Evolutionary conservation across 495 filamentous ascomycete species (phyloP), one percentile per base, ranked within the genome.

Genomic region (Daldinia loculata): DNA sequence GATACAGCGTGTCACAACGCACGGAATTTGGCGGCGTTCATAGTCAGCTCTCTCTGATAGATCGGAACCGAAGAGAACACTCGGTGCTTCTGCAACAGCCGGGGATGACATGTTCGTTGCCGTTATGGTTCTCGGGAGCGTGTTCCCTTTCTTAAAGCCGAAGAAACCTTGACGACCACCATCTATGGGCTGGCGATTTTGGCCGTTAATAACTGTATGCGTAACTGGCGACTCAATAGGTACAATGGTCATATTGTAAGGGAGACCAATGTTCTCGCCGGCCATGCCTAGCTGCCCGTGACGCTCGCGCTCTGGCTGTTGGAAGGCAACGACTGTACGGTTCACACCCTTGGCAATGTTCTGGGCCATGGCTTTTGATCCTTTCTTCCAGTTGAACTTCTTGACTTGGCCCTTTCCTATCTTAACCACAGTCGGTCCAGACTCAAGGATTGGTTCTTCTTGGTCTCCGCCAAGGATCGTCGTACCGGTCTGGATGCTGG

Each of bases 381-480:
- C 94, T 79, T 96, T 97, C 86, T 97, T 97, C 95, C 95, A 98
- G 80, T 95, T 96, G 82, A 97, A 97, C 77, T 97, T 97, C 82
- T 93, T 97, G 32, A 90, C 88, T 77, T 97, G 92, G 56, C 91
- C 92, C 83, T 97, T 97, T 61, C 92, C 89, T 72, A 98, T 94
- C 75, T 93, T 95, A 67, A 97, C 90, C 24, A 98, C 90, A 60
- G 97, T 95, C 26, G 95, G 93, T 14, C 93, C 91, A 48, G 89
- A 82, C 36, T 93, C 83, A 61, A 94, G 83, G 9, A 90, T 86
- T 14, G 87, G 85, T 11, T 89, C 85, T 61, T 93, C 92, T 0
- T 81, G 85, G 19, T 91, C 90, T n/a, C 89, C 87, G 14, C 85
- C 83, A 36, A 91, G 79, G 56, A 90, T 83, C 0, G 88, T 88